A percentile compares a stretch with the other conserved stretches of the same genome.
These are phyloP conservation scores for Globisporangium uncinulatum DNA, from an alignment of 352 stramenopile species.

Conservation along the genomic window DNA sequence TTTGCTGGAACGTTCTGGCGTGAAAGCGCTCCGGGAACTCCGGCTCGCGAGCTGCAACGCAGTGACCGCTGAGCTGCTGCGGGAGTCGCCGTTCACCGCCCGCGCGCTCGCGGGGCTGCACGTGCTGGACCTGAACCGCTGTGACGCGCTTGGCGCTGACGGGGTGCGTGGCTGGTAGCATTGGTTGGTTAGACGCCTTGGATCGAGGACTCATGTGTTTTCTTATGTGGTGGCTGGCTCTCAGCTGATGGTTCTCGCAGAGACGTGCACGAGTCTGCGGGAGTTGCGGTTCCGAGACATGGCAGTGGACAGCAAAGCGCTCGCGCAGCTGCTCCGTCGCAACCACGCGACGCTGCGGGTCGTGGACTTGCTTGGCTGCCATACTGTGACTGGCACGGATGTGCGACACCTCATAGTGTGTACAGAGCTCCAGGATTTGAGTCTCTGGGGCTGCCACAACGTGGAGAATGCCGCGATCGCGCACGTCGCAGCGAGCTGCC, in stretches of 20 bases:
- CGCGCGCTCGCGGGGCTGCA: constrained; percentile 32
- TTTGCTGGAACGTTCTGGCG: constrained; percentile 29
- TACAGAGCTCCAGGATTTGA: constrained; percentile 46
- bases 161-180: constrained; percentile 15
- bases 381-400: constrained; percentile 54
- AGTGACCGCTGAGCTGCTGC: constrained; percentile 37
- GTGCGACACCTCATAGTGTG: constrained; percentile 41
- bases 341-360: constrained; percentile 50
- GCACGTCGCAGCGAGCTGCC: constrained; percentile 42
- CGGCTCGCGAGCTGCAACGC: constrained; percentile 44
- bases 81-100: constrained; percentile 12
- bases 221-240: background rate
- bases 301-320: constrained; percentile 42
- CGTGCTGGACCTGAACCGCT: constrained; percentile 63
- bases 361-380: constrained; percentile 72
- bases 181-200: background rate
- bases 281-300: constrained; percentile 73
- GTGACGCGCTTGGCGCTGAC: constrained; percentile 31
- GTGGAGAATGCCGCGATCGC: constrained; percentile 66
- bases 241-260: constrained; percentile 28
- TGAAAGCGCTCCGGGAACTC: constrained; percentile 35
- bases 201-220: background rate
- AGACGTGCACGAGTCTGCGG: constrained; percentile 38
- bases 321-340: constrained; percentile 36
- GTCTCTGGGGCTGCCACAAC: constrained; percentile 72